Evolutionary conservation across 306 rosid genomes (phyloP), one percentile per base, ranked within the genome.

Genomic region (Begonia fuchsioides): DNA sequence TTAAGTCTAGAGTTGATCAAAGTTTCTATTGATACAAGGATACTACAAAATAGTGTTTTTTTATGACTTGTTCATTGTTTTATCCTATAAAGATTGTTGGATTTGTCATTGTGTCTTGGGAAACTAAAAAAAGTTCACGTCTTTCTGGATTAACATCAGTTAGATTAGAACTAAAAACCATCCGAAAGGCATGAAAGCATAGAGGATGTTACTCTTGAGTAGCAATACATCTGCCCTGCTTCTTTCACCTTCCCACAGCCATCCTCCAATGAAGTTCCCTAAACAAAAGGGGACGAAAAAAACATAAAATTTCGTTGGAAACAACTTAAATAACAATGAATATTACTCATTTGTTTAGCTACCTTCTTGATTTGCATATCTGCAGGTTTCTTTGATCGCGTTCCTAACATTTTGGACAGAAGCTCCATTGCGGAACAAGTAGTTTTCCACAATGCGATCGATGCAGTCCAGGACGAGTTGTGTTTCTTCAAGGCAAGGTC

Each of bases 401-500:
- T 71, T 58, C 65, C 78, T 66, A 13, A 80, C 47, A 16, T 63
- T 68, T 32, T 65, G 68, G 5, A 59, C 53, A 1, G 55, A 59
- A 49, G 75, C 90, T 56, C 66, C 71, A 62, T 80, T 80, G 58
- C 60, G 57, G 66, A 80, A 80, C 18, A 76, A 17, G 60, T 76
- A 76, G 54, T 63, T 68, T 5, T 65, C 54, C 2, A 80, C 52
- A 1, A 54, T 11, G 35, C 51, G 15, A 53, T 76, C 63, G 45
- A 80, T 48, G 68, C 84, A 80, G 18, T 76, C 57, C 49, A 80
- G 79, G 52, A 80, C 43, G 14, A 54, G 26, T 45, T 71, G 76
- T 49, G 90, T 74, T 66, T 80, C 90, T 0, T 50, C 3, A 18
- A 76, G 58, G 67, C 90, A 80, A 6, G 90, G 81, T 56, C 79